phyloP scores from a whole-genome alignment of 805 yeast genomes.

The Candida schatavii region DNA sequence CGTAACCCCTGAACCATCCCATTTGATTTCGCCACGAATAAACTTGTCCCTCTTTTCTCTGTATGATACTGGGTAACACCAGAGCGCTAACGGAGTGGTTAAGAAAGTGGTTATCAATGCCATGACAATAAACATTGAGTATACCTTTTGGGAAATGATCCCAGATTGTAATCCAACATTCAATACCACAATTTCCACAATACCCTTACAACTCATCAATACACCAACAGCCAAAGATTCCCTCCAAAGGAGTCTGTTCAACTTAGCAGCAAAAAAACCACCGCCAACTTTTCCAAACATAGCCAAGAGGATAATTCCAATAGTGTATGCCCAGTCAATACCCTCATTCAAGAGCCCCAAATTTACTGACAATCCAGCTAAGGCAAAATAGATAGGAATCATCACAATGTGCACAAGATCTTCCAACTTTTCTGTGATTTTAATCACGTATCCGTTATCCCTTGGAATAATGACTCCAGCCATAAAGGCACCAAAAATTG shows the following conservation, averaged over 20 bases:
- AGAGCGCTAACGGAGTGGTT: slow-evolving; percentile 72
- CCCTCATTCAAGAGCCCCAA: slow-evolving; percentile 63
- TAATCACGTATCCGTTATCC: slow-evolving; percentile 69
- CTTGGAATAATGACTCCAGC: slow-evolving; percentile 75
- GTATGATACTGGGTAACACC: slow-evolving; percentile 59
- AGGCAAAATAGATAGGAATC: slow-evolving; percentile 76
- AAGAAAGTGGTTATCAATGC: slow-evolving; percentile 72
- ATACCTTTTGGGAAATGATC: slow-evolving; percentile 61
- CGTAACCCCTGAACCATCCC: slow-evolving; percentile 23
- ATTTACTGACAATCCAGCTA: slow-evolving; percentile 72
- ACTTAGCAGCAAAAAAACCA: slow-evolving; percentile 61
- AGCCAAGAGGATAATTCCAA: slow-evolving; percentile 67
- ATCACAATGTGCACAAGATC: slow-evolving; percentile 69
- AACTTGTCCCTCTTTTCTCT: slow-evolving; percentile 47
- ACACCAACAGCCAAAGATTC: slow-evolving; percentile 76
- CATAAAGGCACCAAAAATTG: slow-evolving; percentile 82
- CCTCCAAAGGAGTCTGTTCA: slow-evolving; percentile 64
- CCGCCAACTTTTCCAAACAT: slow-evolving; percentile 66
- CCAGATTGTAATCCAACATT: slow-evolving; percentile 71
- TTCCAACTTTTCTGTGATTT: slow-evolving; percentile 71
- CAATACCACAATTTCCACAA: slow-evolving; percentile 78
- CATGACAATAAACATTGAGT: slow-evolving; percentile 82
- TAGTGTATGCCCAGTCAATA: slow-evolving; percentile 72
- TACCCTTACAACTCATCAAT: slow-evolving; percentile 86
- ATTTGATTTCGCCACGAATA: slow-evolving; percentile 21